Evolutionary conservation across 2,329 filamentous ascomycete genomes (phyloP), one percentile per base, ranked within the genome.

Genomic region (Colletotrichum liaoningense): DNA sequence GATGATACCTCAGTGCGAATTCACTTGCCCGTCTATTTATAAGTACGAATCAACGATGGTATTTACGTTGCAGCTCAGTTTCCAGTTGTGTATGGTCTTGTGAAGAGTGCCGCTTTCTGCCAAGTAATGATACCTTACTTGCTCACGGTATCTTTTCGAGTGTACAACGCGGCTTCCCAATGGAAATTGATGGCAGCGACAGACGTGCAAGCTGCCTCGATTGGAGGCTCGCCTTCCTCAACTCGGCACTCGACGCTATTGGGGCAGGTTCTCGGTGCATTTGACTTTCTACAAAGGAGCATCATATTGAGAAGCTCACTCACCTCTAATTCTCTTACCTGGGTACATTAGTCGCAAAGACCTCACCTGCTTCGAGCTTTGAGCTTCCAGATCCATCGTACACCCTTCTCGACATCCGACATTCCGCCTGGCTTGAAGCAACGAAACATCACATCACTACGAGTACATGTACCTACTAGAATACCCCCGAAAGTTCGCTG

Each of bases 1-100:
- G 63, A 59, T 72, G 72, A 74, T 74, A 74, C 68, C 72, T 74
- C 63, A 63, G 28, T 19, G 52, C 63, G 63, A 67, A 59, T 56
- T 7, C 55, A 28, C 30, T 57, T 72, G 63, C 56, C 63, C 38
- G 12, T 66, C n/a, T 70, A 65, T 64, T 54, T 14, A 54, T 46
- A 26, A 59, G 38, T 58, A 72, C 55, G 57, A 72, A 72, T 60
- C 63, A 58, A 74, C 22, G 52, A 59, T 5, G 9, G 9, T 30
- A 19, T n/a, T 33, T 16, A 59, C 6, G 5, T 46, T 59, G 19
- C 19, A 16, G 5, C 14, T 26, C 14, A 49, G 22, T 6, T 24
- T n/a, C 60, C 14, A 26, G 22, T 9, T 54, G 4, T n/a, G 5
- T 22, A 16, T 6, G 8, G 8, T n/a, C 12, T 30, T n/a, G 33